Percentiles rank a stretch among this genome's conserved stretches.
phyloP scores from a whole-genome alignment of 2,329 filamentous ascomycete genomes.

The Talaromyces rugulosus region DNA sequence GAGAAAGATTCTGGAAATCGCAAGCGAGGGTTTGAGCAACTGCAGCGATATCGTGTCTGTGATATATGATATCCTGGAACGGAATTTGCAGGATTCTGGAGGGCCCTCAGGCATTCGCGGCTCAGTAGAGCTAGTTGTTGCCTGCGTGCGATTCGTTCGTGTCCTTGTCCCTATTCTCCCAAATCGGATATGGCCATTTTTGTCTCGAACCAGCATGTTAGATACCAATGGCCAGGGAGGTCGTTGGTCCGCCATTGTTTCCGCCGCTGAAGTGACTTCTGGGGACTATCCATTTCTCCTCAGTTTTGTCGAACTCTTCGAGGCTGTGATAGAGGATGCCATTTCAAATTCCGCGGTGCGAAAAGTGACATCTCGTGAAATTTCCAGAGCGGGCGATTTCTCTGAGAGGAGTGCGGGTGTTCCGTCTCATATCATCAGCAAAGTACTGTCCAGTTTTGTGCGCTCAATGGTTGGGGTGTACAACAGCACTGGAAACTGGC shows the following conservation, averaged over 20 bases:
- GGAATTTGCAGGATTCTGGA: conserved; percentile 49
- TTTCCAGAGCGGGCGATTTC: conserved; percentile 26
- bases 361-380: conserved; percentile 30
- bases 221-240: conserved; percentile 72
- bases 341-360: conserved; percentile 51
- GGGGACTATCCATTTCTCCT: conserved; percentile 74
- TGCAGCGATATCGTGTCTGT: conserved; percentile 70
- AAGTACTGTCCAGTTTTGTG: conserved; percentile 67
- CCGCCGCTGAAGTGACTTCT: conserved; percentile 73
- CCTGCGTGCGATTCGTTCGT: conserved; percentile 76
- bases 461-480: conserved; percentile 76
- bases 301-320: conserved; percentile 69
- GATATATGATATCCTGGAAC: conserved; percentile 80
- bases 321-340: conserved; percentile 70
- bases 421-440: conserved; percentile 71
- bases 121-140: conserved; percentile 62
- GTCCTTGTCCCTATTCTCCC: conserved; percentile 69
- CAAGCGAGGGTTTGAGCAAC: conserved; percentile 46
- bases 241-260: conserved; percentile 71
- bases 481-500: conserved; percentile 82
- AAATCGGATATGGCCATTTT: conserved; percentile 82
- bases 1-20: conserved; percentile 45
- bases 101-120: conserved; percentile 61
- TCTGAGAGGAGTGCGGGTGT: conserved; percentile 62
- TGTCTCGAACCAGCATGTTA: conserved; percentile 75